Evolutionary conservation across 2,329 filamentous ascomycete genomes (phyloP).

Genomic region (Plectosphaerella cucumerina): DNA sequence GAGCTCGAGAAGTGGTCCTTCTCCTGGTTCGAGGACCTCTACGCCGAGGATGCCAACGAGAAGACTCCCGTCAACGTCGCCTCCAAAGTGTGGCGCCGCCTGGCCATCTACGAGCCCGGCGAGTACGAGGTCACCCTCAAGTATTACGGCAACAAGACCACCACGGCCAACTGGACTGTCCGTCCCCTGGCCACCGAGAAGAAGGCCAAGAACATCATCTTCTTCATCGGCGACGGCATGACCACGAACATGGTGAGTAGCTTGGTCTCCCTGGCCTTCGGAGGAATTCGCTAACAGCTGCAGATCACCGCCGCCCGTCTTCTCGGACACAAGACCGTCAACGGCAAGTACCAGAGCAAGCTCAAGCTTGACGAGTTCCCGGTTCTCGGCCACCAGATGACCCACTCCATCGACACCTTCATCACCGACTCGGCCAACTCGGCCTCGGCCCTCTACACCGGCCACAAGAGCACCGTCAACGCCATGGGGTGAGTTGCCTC

Average conservation of each 20-base stretch:
- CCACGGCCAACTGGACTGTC: slow-evolving; percentile 72
- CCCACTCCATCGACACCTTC: slow-evolving; percentile 78
- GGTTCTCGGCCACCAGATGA: slow-evolving; percentile 84
- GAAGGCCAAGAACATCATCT: slow-evolving; percentile 79
- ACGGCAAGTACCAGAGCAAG: slow-evolving; percentile 74
- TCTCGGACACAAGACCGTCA: slow-evolving; percentile 76
- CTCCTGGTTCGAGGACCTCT: slow-evolving; percentile 81
- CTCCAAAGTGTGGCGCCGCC: slow-evolving; percentile 70
- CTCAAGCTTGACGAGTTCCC: slow-evolving; percentile 81
- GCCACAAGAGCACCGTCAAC: slow-evolving; percentile 81
- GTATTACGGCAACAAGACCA: slow-evolving; percentile 70
- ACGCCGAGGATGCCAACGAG: slow-evolving; percentile 65
- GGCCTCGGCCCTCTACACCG: slow-evolving; percentile 74
- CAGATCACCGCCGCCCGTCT: slow-evolving; percentile 72
- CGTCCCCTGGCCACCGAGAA: slow-evolving; percentile 64
- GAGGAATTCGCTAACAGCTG: background rate
- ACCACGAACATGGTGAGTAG: slow-evolving; percentile 63
- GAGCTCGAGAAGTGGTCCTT: slow-evolving; percentile 78
- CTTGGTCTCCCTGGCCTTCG: background rate
- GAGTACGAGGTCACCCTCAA: slow-evolving; percentile 71
- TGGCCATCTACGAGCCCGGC: slow-evolving; percentile 74
- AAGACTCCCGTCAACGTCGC: slow-evolving; percentile 76
- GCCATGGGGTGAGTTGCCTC: slow-evolving; percentile 56
- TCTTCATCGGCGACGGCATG: slow-evolving; percentile 73
- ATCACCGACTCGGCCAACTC: slow-evolving; percentile 87